Percentiles rank a stretch among this genome's conserved stretches.
Conservation (phyloP, 345 rosid genomes). For the Corymbia maculata region DNA sequence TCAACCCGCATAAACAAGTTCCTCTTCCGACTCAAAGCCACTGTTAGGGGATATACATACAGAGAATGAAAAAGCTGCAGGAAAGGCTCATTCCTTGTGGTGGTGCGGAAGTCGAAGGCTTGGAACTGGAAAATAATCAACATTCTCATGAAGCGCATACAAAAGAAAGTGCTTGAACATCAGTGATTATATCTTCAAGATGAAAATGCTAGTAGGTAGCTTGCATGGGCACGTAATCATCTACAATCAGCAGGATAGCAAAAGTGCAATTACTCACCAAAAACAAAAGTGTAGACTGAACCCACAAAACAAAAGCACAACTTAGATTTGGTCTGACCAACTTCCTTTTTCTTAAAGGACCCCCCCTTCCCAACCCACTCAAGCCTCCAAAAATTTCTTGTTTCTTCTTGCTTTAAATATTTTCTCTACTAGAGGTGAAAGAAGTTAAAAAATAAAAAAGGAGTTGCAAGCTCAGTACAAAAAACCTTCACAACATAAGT, state of each 20-base stretch:
- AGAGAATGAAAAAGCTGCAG: slow-evolving; percentile 92
- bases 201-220: not conserved
- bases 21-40: slow-evolving; percentile 89
- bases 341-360: not conserved
- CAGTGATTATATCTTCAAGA: not conserved
- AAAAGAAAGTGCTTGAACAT: not conserved
- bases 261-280: not conserved
- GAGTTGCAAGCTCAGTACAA: not conserved
- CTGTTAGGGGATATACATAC: slow-evolving; percentile 82
- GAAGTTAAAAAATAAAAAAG: not conserved
- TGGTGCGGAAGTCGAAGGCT: slow-evolving; percentile 95
- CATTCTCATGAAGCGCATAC: not conserved
- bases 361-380: not conserved
- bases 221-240: not conserved
- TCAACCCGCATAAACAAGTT: slow-evolving; percentile 84
- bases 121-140: slow-evolving; percentile 45
- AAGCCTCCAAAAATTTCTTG: not conserved
- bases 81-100: slow-evolving; percentile 93
- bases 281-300: not conserved
- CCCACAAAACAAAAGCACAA: not conserved
- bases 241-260: not conserved
- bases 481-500: not conserved
- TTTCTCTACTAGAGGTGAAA: not conserved
- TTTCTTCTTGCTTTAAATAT: not conserved
- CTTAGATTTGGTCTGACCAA: not conserved